Evolutionary conservation across 371 early-diverging fungal genomes (phyloP).

Genomic region (Syncephalis plumigaleata): DNA sequence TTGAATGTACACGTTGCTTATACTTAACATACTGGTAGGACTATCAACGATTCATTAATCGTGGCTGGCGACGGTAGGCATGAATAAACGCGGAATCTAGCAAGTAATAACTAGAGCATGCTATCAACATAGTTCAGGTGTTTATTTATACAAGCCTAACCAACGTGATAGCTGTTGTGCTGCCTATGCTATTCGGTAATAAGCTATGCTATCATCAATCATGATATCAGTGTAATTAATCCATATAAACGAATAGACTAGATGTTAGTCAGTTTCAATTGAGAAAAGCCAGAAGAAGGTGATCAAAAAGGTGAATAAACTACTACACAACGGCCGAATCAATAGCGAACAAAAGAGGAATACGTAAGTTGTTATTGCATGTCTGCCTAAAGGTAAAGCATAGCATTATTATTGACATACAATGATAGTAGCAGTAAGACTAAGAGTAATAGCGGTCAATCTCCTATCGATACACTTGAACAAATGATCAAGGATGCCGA

Average conservation of each 20-base stretch:
- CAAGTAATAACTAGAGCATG: neutral
- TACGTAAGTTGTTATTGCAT: conserved; percentile 3
- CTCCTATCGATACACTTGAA: conserved; percentile 13
- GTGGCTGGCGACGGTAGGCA: conserved; percentile 44
- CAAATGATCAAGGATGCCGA: conserved; percentile 6
- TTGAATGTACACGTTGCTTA: neutral
- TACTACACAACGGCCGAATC: conserved; percentile 6
- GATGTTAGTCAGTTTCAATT: conserved; percentile 22
- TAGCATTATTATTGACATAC: neutral
- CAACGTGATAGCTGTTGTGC: conserved; percentile 42
- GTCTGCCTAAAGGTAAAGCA: too few relatives aligned
- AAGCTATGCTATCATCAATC: neutral
- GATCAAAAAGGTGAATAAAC: conserved; percentile 34
- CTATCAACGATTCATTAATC: conserved; percentile 42
- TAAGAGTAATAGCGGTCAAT: neutral
- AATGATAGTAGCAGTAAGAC: neutral
- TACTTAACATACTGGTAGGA: conserved; percentile 17
- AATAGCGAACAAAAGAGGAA: neutral
- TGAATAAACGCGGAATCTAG: neutral
- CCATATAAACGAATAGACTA: conserved; percentile 15
- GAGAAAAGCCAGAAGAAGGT: conserved; percentile 53
- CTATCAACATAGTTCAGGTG: conserved; percentile 27
- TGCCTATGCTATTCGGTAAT: conserved; percentile 45
- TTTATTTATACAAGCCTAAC: conserved; percentile 41
- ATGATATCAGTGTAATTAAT: neutral